These are phyloP conservation scores for Euphorbia schlechtendalii DNA, from an alignment of 441 rosid genomes.

Conservation along the genomic window DNA sequence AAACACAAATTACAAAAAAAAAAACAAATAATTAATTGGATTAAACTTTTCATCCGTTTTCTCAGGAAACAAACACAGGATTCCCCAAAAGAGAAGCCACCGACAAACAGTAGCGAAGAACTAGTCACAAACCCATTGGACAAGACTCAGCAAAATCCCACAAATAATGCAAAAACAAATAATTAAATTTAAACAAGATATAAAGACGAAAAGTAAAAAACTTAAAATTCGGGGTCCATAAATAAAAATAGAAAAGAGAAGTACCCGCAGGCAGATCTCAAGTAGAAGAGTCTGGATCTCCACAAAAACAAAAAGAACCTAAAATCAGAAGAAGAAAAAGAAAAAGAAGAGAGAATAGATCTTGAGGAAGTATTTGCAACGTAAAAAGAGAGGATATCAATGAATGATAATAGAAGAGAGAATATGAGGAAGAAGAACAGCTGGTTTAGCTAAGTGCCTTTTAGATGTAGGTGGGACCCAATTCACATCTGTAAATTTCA, in stretches of 20 bases:
- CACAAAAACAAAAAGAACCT: background rate
- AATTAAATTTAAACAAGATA: too few species aligned
- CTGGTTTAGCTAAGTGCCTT: slow-evolving; percentile 31
- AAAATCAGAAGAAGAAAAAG: background rate
- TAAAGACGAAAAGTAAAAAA: too few species aligned
- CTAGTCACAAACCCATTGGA: background rate
- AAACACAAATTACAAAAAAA: background rate
- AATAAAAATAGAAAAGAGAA: too few species aligned
- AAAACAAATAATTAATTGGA: background rate
- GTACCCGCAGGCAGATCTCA: too few species aligned
- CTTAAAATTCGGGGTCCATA: too few species aligned
- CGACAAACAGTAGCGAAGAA: background rate
- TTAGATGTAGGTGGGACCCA: too few species aligned
- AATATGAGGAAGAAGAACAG: slow-evolving; percentile 21
- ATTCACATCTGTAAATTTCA: too few species aligned
- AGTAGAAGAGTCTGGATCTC: too few species aligned
- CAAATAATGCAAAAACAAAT: too few species aligned
- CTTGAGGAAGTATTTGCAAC: background rate
- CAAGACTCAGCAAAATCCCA: background rate
- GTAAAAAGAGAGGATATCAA: background rate
- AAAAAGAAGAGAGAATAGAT: background rate
- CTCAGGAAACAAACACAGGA: background rate
- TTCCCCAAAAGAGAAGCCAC: background rate
- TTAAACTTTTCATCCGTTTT: background rate
- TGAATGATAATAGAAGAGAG: slow-evolving; percentile 3